These are phyloP conservation scores for Diaporthe ampelina DNA, from an alignment of 2,329 filamentous ascomycete species.

Conservation along the genomic window DNA sequence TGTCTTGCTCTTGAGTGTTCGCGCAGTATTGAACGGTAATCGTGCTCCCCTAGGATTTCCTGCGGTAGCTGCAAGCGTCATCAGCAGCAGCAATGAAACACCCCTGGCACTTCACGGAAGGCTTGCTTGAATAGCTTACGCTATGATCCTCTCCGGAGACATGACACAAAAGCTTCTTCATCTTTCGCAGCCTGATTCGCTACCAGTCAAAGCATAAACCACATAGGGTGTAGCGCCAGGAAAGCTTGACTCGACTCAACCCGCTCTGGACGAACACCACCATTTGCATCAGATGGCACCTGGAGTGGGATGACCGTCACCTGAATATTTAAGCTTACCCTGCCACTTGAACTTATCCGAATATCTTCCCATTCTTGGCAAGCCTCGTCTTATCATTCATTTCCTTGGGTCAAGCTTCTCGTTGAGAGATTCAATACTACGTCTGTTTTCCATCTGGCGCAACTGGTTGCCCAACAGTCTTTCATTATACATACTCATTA, in stretches of 20 bases:
- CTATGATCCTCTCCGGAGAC: neutral
- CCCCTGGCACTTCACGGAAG: neutral
- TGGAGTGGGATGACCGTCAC: neutral
- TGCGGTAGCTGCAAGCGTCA: too few species aligned
- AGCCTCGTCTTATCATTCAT: neutral
- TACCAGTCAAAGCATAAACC: neutral
- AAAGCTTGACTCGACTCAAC: constrained; percentile 11
- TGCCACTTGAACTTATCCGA: neutral
- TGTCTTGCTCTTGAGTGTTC: neutral
- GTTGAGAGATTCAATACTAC: neutral
- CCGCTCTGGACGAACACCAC: constrained; percentile 17
- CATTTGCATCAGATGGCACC: constrained; percentile 1
- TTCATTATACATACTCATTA: neutral
- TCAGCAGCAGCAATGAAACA: neutral
- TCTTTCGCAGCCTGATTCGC: neutral
- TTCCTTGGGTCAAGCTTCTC: constrained; percentile 3
- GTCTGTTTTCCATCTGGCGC: neutral
- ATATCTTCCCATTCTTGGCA: neutral
- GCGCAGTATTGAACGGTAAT: too few species aligned
- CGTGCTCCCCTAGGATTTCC: neutral
- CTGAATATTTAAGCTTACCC: neutral
- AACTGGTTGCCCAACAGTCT: constrained; percentile 13
- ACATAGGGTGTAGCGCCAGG: neutral
- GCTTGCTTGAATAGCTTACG: neutral
- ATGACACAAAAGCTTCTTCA: constrained; percentile 23